Evolutionary conservation across 148 eudicot species (phyloP).

Genomic region (Camellia granthamiana): DNA sequence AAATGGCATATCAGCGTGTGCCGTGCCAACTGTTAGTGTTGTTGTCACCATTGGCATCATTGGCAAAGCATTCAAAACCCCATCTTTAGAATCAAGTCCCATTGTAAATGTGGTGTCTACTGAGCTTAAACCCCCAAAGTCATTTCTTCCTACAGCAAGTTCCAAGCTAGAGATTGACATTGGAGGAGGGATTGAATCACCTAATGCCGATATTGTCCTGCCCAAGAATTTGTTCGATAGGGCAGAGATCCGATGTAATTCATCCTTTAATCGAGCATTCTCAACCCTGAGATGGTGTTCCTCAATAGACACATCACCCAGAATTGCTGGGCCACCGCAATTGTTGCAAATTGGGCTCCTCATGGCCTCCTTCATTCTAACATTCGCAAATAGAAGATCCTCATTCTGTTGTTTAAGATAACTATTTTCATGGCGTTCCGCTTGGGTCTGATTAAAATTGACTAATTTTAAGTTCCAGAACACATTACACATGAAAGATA

Average conservation of each 20-base stretch:
- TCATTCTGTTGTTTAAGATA: slow-evolving; percentile 59
- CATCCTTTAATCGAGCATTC: slow-evolving; percentile 62
- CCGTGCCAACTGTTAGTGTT: slow-evolving; percentile 9
- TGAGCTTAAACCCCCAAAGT: slow-evolving; percentile 33
- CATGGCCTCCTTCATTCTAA: slow-evolving; percentile 54
- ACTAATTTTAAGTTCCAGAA: slow-evolving; percentile 7
- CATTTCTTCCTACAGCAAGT: slow-evolving; percentile 48
- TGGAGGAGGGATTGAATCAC: slow-evolving; percentile 19
- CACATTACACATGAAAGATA: not conserved
- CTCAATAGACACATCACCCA: slow-evolving; percentile 45
- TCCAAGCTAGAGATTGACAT: slow-evolving; percentile 40
- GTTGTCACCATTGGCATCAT: slow-evolving; percentile 24
- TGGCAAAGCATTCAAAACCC: slow-evolving; percentile 24
- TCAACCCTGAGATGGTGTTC: slow-evolving; percentile 50
- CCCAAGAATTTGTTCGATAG: slow-evolving; percentile 49
- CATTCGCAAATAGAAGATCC: slow-evolving; percentile 55
- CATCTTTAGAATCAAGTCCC: slow-evolving; percentile 43
- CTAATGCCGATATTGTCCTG: slow-evolving; percentile 41
- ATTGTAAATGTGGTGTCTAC: slow-evolving; percentile 31
- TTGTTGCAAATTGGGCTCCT: slow-evolving; percentile 50
- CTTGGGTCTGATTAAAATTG: slow-evolving; percentile 45
- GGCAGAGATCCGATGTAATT: slow-evolving; percentile 43
- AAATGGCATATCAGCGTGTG: slow-evolving; percentile 11
- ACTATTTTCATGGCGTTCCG: slow-evolving; percentile 60
- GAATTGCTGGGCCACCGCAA: slow-evolving; percentile 55